These are phyloP conservation scores for Athelia psychrophila DNA, from an alignment of 1,284 basidiomycete genomes.

Conservation along the genomic window DNA sequence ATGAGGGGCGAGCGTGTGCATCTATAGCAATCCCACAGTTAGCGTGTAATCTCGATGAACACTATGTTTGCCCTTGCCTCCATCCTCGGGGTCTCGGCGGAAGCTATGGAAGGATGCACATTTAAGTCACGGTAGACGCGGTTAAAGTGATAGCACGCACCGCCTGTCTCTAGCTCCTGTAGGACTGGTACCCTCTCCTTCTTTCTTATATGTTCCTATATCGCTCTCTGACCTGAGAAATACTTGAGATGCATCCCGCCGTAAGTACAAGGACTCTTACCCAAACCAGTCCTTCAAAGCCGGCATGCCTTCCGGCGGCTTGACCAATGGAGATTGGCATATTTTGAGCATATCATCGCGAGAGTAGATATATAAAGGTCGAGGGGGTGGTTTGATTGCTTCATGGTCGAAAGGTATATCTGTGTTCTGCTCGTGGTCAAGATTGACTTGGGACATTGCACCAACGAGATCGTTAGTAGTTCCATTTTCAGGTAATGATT, in stretches of 20 bases:
- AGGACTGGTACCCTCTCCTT: slow-evolving; percentile 51
- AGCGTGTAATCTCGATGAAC: slow-evolving; percentile 5
- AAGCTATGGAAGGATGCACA: slow-evolving; percentile 49
- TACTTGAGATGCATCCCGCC: slow-evolving; percentile 11
- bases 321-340: slow-evolving; percentile 75
- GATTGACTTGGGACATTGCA: not conserved
- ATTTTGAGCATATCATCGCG: slow-evolving; percentile 65
- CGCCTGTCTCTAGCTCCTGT: slow-evolving; percentile 61
- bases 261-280: slow-evolving; percentile 41
- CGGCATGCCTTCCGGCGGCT: slow-evolving; percentile 73
- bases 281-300: slow-evolving; percentile 85
- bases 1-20: slow-evolving; percentile 57
- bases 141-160: slow-evolving; percentile 28
- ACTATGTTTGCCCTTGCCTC: slow-evolving; percentile 37
- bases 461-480: not conserved
- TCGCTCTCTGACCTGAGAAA: slow-evolving; percentile 55
- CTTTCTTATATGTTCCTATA: slow-evolving; percentile 60
- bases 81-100: slow-evolving; percentile 72
- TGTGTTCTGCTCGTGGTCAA: slow-evolving; percentile 19
- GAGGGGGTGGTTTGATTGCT: slow-evolving; percentile 20
- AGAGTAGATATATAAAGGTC: slow-evolving; percentile 60
- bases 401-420: slow-evolving; percentile 24
- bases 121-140: slow-evolving; percentile 8
- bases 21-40: slow-evolving; percentile 32
- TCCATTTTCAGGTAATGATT: not conserved